These are phyloP conservation scores for Eucalyptus microcorys DNA, from an alignment of 345 rosid genomes.

Conservation along the genomic window DNA sequence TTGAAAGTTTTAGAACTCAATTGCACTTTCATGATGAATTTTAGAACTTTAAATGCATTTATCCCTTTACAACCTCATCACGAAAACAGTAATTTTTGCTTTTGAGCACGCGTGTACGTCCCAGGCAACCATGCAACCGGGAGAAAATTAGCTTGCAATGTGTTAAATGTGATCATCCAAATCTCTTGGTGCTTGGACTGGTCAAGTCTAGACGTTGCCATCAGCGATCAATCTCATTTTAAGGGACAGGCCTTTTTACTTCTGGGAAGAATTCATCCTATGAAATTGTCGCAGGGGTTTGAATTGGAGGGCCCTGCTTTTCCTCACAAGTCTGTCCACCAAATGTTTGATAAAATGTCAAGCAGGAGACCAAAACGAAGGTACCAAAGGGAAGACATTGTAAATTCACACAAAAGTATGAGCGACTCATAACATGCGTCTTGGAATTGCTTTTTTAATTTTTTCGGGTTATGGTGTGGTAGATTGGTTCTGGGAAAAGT, in stretches of 20 bases:
- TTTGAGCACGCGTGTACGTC: background rate
- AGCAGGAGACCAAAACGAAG: background rate
- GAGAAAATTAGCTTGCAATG: too few relatives aligned
- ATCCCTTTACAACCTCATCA: background rate
- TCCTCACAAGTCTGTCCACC: background rate
- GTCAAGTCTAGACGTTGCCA: too few relatives aligned
- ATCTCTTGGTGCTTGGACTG: too few relatives aligned
- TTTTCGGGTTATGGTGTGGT: background rate
- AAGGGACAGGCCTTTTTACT: background rate
- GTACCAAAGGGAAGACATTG: background rate
- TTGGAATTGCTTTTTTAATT: background rate
- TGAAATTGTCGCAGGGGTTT: background rate
- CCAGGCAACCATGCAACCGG: too few relatives aligned
- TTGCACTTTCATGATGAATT: too few relatives aligned
- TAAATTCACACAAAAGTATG: background rate
- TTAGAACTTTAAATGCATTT: too few relatives aligned
- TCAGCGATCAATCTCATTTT: too few relatives aligned
- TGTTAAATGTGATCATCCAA: too few relatives aligned
- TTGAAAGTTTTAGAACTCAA: too few relatives aligned
- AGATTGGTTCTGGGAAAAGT: background rate
- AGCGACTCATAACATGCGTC: background rate
- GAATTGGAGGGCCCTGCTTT: background rate
- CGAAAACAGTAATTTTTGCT: background rate
- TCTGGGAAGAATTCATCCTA: background rate
- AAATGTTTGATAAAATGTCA: background rate